Base-by-base conservation (phyloP, 345 rosid species). In the Heritiera fomes region DNA sequence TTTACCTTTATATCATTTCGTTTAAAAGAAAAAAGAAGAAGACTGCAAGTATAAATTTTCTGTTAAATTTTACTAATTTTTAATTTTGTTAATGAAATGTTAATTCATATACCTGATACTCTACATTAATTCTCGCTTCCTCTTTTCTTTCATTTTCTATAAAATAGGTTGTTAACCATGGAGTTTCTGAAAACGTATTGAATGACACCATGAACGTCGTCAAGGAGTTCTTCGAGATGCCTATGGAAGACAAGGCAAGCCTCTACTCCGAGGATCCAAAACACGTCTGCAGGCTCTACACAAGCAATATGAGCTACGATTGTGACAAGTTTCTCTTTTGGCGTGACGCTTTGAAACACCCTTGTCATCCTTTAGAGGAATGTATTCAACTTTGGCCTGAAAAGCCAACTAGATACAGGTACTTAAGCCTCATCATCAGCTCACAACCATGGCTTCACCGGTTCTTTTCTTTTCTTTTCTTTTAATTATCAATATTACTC, bases 141-240 rank as follows among this genome's bases (percentile, higher is more conserved):
- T 8, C 8, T 1, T 9, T 2, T 38, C 4, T 64, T 7, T 34
- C 6, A 2, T 5, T 8, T 12, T 9, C 43, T 18, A 41, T 0
- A 17, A 73, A 66, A 46, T 43, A 78, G 82, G 77, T 68, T 6
- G 65, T 75, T n/a, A 78, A 79, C 49, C 85, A 79, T 64, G 78
- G 80, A 50, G 61, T 76, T 63, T 17, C 38, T 2, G 64, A 64
- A 28, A 53, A 76, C 7, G 4, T 79, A 7, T 56, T 71, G 8
- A 75, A 76, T 47, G 82, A 79, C 8, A 40, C 56, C 15, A 76
- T 7, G 75, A 71, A 55, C 6, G 77, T 82, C 2, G 60, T 79
- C 30, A 66, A 71, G 58, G 82, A 82, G 50, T 71, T 82, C 41
- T 75, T 61, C 15, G 61, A 68, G 23, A 79, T 82, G 79, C 55